These are phyloP conservation scores for Linum trigynum DNA, from an alignment of 345 rosid species.

Conservation along the genomic window DNA sequence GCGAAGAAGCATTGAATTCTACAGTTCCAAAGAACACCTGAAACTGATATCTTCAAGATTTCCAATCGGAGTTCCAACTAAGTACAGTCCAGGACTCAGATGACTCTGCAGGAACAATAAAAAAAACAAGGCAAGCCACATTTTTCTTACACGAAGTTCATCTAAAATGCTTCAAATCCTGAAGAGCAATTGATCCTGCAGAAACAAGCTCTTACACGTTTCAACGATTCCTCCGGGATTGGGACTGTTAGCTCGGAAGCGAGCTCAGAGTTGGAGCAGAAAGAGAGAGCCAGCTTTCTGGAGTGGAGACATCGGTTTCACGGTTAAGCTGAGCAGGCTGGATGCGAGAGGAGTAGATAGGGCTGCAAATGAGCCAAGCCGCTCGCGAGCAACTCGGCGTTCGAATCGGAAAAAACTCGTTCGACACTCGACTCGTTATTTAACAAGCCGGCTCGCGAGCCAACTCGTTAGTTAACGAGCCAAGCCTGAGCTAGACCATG, in stretches of 20 bases:
- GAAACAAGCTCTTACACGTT: conserved; percentile 31
- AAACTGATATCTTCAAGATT: conserved; percentile 88
- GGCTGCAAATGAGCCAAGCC: conserved; percentile 18
- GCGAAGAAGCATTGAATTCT: no score
- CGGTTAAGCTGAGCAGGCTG: conserved; percentile 8
- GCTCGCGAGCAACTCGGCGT: conserved; percentile 18
- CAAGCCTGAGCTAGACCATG: no score
- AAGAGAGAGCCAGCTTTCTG: conserved; percentile 22
- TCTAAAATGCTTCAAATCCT: background rate
- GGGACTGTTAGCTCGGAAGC: conserved; percentile 21
- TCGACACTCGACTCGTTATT: no score
- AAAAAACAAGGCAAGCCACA: no score
- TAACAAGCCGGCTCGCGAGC: no score
- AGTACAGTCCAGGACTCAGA: conserved; percentile 69
- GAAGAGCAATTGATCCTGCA: background rate
- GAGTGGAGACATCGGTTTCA: conserved; percentile 10
- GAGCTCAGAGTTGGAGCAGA: conserved; percentile 29
- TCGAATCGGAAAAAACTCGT: no score
- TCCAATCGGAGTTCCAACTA: conserved; percentile 90
- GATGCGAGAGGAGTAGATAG: conserved; percentile 14
- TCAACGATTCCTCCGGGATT: conserved; percentile 30
- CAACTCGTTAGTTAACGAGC: no score
- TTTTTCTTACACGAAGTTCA: background rate
- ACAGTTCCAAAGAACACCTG: conserved; percentile 38
- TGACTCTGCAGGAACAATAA: conserved; percentile 37